Percentiles rank a stretch among this genome's conserved stretches.
phyloP scores from a whole-genome alignment of 345 rosid genomes.

The Brassica carinata region DNA sequence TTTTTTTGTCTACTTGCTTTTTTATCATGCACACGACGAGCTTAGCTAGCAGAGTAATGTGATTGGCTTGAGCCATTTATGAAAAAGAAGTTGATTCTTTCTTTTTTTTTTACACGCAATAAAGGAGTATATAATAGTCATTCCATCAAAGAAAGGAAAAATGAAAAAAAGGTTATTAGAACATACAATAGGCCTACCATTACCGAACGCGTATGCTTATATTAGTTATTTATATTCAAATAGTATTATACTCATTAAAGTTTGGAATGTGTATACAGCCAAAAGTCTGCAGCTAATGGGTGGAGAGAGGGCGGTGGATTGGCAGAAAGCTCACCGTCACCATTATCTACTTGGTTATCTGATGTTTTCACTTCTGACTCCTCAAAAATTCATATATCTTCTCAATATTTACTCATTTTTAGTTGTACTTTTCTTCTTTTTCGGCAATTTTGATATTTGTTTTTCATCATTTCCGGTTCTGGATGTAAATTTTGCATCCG shows the following conservation, averaged over 20 bases:
- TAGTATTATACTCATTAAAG: conserved; percentile 10
- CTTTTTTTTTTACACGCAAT: conserved; percentile 34
- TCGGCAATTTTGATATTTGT: background rate
- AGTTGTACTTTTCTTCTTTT: conserved; percentile 6
- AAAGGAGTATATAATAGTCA: conserved; percentile 37
- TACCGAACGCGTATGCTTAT: conserved; percentile 11
- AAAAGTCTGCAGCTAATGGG: conserved; percentile 57
- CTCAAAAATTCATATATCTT: conserved; percentile 17
- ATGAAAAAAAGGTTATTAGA: background rate
- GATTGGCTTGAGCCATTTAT: conserved; percentile 35
- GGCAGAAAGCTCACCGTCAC: conserved; percentile 37
- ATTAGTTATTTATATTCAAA: background rate
- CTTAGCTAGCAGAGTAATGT: conserved; percentile 42
- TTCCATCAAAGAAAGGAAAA: conserved; percentile 31
- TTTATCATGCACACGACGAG: conserved; percentile 34
- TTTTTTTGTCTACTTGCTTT: conserved; percentile 10
- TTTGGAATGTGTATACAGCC: conserved; percentile 44
- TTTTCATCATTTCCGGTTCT: background rate
- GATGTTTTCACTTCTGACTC: conserved; percentile 48
- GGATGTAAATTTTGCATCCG: conserved; percentile 2
- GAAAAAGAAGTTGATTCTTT: conserved; percentile 21
- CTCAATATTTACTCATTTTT: background rate
- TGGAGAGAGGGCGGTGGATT: conserved; percentile 40
- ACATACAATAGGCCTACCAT: conserved; percentile 29
- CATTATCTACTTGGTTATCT: conserved; percentile 49